Conservation (phyloP, 768 basidiomycete genomes). For the Hemileccinum rubropunctum region DNA sequence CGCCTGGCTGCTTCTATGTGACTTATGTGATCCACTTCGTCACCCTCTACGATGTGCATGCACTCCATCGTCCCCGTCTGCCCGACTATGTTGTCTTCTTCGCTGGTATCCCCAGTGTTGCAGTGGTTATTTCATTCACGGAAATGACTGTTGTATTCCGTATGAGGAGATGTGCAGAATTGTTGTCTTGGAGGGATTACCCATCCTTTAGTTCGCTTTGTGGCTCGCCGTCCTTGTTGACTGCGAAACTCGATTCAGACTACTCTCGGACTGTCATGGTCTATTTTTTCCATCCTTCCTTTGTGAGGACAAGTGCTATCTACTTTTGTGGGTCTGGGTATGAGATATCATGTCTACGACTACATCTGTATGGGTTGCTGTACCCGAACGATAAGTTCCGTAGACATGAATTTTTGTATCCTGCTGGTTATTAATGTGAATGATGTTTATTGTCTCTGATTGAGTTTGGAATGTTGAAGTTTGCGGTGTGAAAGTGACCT, state of each 20-base stretch:
- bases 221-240: conserved; percentile 16
- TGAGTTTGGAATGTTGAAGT: too few relatives aligned
- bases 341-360: too few relatives aligned
- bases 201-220: conserved; percentile 30
- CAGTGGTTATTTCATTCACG: not conserved
- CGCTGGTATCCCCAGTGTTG: conserved; percentile 10
- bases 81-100: conserved; percentile 2
- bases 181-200: not conserved
- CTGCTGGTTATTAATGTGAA: too few relatives aligned
- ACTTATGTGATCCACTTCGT: too few relatives aligned
- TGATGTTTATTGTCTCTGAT: too few relatives aligned
- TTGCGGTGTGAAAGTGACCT: too few relatives aligned
- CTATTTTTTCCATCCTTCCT: conserved; percentile 1
- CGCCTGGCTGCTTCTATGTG: too few relatives aligned
- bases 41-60: too few relatives aligned
- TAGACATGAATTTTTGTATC: too few relatives aligned
- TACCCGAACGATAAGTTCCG: too few relatives aligned
- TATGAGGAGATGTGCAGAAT: conserved; percentile 16
- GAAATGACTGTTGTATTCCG: conserved; percentile 1
- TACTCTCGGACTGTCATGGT: conserved; percentile 28
- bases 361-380: too few relatives aligned
- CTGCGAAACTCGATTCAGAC: conserved; percentile 35
- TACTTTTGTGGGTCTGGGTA: conserved; percentile 3
- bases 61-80: not conserved
- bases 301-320: conserved; percentile 22